Base-by-base conservation (phyloP, 768 basidiomycete species). In the Dictyophora rubrovolvata region DNA sequence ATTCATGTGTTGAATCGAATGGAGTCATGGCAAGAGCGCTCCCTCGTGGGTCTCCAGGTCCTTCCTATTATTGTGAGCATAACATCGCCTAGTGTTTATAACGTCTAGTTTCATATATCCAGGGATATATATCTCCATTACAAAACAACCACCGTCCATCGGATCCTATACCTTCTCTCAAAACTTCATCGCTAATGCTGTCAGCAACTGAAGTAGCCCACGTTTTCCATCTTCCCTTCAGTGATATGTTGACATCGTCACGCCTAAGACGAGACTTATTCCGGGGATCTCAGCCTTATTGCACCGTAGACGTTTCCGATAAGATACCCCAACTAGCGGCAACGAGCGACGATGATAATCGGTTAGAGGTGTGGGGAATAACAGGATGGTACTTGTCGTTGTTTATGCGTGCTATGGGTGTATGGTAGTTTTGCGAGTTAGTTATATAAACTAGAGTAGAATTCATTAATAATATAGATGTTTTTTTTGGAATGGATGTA, bases 301-400 rank as follows among this genome's bases (percentile, higher is more conserved):
- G 34, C 48, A 35, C 55, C 11, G 34, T 55, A 49, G 57, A 56
- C 35, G 55, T 61, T 34, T 22, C 23, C 20, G 52, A 21, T 50
- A 23, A 47, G 21, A 17, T 21, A 18, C 47, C 51, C 51, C 8
- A 56, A 61, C 20, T 66, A 66, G 46, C 67, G 70, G 42, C 67
- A 54, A 75, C 76, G 54, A 74, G 79, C 61, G 70, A 77, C 48
- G 76, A 76, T 14, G 68, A 69, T 18, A 79, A 75, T 11, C 73
- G 73, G 59, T 69, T 89, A 16, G 86, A 90, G 65, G 81, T 89
- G 23, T 91, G 89, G 87, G 88, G 89, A 0, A 70, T 91, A 66
- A 89, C 89, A 20, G 89, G 88, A 36, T 90, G 88, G 87, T 91
- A 89, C 72, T 73, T 89, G 55, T 79, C 77, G 50, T 64, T 79